Percentiles rank a stretch among this genome's conserved stretches.
These are phyloP conservation scores for Cudoniella acicularis DNA, from an alignment of 495 filamentous ascomycete genomes.

Conservation along the genomic window DNA sequence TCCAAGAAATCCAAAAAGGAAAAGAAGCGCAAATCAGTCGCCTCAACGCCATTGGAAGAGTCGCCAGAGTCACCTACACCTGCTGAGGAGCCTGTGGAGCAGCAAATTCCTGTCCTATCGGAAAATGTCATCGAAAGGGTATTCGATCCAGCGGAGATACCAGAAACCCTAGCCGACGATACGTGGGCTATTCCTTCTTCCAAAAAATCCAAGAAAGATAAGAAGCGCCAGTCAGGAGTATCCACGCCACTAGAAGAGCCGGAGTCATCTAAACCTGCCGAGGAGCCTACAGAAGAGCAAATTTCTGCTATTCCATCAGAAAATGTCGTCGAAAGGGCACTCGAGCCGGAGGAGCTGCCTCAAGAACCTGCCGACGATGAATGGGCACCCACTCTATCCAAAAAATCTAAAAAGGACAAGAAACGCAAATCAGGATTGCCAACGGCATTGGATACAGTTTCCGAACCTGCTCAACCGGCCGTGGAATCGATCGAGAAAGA, in stretches of 20 bases:
- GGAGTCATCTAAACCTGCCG: too few relatives aligned
- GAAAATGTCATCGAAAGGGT: too few relatives aligned
- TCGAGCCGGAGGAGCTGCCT: slow-evolving; percentile 31
- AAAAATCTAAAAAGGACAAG: slow-evolving; percentile 29
- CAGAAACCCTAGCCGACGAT: neutral
- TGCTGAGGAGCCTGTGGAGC: neutral
- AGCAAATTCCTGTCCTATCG: neutral
- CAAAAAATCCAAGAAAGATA: slow-evolving; percentile 1
- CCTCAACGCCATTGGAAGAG: neutral
- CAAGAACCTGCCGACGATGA: slow-evolving; percentile 24
- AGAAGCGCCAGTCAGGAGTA: neutral
- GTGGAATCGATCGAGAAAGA: neutral
- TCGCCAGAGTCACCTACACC: neutral
- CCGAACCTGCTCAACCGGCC: neutral
- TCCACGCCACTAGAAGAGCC: slow-evolving; percentile 2
- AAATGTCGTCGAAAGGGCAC: slow-evolving; percentile 18
- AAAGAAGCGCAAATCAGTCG: slow-evolving; percentile 8
- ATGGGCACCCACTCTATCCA: slow-evolving; percentile 5
- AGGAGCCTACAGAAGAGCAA: slow-evolving; percentile 33
- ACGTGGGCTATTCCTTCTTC: neutral
- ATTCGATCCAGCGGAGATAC: too few relatives aligned
- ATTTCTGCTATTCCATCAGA: slow-evolving; percentile 25
- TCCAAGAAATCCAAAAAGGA: slow-evolving; percentile 27
- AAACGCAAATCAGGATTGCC: slow-evolving; percentile 15
- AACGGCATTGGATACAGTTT: slow-evolving; percentile 4